Base-by-base conservation (phyloP, 345 rosid species). In the Rhodamnia argentea region DNA sequence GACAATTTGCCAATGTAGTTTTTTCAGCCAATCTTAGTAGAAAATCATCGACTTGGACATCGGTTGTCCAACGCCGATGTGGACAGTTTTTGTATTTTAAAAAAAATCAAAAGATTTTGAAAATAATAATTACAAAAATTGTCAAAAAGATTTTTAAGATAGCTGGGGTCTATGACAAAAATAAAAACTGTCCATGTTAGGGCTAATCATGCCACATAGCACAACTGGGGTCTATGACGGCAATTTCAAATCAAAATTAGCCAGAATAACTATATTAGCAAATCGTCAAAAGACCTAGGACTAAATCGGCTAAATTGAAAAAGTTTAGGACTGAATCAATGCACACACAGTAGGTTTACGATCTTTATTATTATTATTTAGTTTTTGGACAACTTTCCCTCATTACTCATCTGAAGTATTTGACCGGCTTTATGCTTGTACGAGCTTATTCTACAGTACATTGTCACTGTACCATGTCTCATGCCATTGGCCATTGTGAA, bases 141-240 rank as follows among this genome's bases (percentile, higher is more conserved):
- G n/a, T n/a, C n/a, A n/a, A n/a, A n/a, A n/a, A n/a, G n/a, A n/a
- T n/a, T n/a, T n/a, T n/a, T n/a, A n/a, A n/a, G n/a, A n/a, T n/a
- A n/a, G n/a, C n/a, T n/a, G n/a, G n/a, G n/a, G n/a, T n/a, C n/a
- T n/a, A n/a, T n/a, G n/a, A n/a, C n/a, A n/a, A n/a, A n/a, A n/a
- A n/a, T n/a, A n/a, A n/a, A 32, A 1, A 32, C 2, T 64, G 3
- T 32, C 15, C 24, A 32, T 1, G 4, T 3, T 1, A n/a, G n/a
- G 0, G 4, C 9, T n/a, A n/a, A n/a, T n/a, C 5, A 5, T 4
- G 44, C 1, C 5, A 32, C 1, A 6, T 32, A 10, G 9, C 13
- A 27, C 0, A 11, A 3, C 4, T 0, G 0, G 6, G 4, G 10
- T 16, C 11, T 0, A 10, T 10, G 2, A 7, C 13, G 9, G 2